Percentiles rank a stretch among this genome's conserved stretches.
Evolutionary conservation across 192 early-diverging fungal genomes (phyloP).

Genomic region (Irineochytrium annulatum): DNA sequence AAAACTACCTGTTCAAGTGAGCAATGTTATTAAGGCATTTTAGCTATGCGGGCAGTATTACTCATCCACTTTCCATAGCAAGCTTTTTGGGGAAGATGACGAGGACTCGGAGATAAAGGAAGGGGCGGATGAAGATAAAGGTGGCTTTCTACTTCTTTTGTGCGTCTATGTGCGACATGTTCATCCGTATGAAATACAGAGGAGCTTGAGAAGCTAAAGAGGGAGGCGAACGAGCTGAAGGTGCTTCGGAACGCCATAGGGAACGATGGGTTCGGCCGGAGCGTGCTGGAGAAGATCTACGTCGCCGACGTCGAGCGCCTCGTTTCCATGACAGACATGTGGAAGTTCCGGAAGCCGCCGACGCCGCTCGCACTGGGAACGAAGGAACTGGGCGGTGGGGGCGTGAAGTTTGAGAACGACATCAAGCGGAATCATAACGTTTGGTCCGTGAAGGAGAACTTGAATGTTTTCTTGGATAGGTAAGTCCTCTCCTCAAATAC

Average conservation of each 20-base stretch:
- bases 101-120: conserved; percentile 36
- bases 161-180: too few relatives aligned
- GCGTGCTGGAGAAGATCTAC: too few relatives aligned
- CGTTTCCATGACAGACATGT: conserved; percentile 82
- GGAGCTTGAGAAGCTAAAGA: conserved; percentile 69
- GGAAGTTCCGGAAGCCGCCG: conserved; percentile 72
- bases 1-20: conserved; percentile 87
- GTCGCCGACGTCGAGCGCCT: conserved; percentile 85
- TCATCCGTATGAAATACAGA: too few relatives aligned
- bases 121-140: conserved; percentile 50
- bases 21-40: conserved; percentile 4
- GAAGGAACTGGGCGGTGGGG: background rate
- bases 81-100: conserved; percentile 73
- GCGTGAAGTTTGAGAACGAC: background rate
- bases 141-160: too few relatives aligned
- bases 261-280: conserved; percentile 50
- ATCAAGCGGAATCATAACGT: conserved; percentile 63
- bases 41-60: background rate
- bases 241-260: conserved; percentile 61
- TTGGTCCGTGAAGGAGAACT: conserved; percentile 68
- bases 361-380: conserved; percentile 54
- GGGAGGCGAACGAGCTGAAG: conserved; percentile 71
- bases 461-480: conserved; percentile 70
- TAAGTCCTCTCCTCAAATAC: conserved; percentile 22
- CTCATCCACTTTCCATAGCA: conserved; percentile 32